phyloP scores from a whole-genome alignment of 1,139 yeast species.

The Geotrichum europaeum region DNA sequence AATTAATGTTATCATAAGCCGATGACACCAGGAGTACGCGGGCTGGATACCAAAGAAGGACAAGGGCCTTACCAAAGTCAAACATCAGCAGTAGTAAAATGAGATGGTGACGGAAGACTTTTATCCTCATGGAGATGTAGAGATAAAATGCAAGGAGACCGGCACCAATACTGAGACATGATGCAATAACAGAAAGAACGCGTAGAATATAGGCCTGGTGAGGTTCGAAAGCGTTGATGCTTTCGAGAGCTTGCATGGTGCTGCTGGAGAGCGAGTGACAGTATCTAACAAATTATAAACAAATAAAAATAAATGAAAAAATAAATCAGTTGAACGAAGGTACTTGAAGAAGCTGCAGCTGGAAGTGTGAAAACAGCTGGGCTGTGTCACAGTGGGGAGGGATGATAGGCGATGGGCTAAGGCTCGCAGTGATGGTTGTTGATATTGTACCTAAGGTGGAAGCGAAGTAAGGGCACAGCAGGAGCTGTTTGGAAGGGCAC shows the following conservation, averaged over 20 bases:
- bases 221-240: conserved; percentile 16
- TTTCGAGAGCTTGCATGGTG: conserved; percentile 1
- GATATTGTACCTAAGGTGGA: neutral
- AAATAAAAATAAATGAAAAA: neutral
- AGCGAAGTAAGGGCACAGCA: neutral
- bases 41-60: conserved; percentile 66
- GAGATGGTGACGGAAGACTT: conserved; percentile 39
- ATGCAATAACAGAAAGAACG: conserved; percentile 30
- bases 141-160: conserved; percentile 33
- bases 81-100: conserved; percentile 60
- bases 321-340: too few relatives aligned
- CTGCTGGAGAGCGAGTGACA: neutral
- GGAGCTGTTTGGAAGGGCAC: neutral
- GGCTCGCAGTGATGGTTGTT: neutral
- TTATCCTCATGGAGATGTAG: conserved; percentile 29
- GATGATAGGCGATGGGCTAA: neutral
- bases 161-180: conserved; percentile 29
- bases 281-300: neutral
- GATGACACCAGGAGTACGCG: conserved; percentile 46
- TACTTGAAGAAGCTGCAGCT: neutral
- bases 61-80: conserved; percentile 69
- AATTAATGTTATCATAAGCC: conserved; percentile 48
- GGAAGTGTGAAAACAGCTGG: neutral
- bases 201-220: conserved; percentile 28
- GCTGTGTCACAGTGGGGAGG: neutral